Percentiles rank a stretch among this genome's conserved stretches.
Evolutionary conservation across 768 basidiomycete species (phyloP).

Genomic region (Rhizopogon roseolus): DNA sequence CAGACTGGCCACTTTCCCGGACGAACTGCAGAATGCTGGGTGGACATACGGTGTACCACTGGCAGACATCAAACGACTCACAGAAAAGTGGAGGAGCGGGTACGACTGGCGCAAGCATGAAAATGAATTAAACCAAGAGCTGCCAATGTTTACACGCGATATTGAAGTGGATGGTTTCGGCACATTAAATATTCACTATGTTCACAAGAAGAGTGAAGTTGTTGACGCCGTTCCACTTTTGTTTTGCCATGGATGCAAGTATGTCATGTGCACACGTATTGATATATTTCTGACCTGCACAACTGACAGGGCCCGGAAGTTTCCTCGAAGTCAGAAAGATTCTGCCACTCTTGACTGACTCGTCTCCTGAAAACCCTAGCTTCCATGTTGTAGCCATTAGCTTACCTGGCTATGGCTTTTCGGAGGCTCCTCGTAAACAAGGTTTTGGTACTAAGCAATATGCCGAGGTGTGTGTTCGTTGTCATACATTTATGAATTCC

Average conservation of each 20-base stretch:
- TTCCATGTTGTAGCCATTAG: constrained; percentile 58
- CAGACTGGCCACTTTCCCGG: constrained; percentile 43
- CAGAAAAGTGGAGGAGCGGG: constrained; percentile 44
- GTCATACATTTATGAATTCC: no score
- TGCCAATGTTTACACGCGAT: constrained; percentile 32
- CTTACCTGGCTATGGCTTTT: constrained; percentile 38
- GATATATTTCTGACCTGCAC: neutral
- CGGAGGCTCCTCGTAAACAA: constrained; percentile 47
- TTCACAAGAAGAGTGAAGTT: constrained; percentile 45
- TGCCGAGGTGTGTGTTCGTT: constrained; percentile 39
- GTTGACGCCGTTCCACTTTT: constrained; percentile 48
- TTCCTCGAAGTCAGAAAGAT: constrained; percentile 56
- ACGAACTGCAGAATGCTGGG: constrained; percentile 47
- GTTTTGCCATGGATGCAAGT: constrained; percentile 62
- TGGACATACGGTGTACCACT: constrained; percentile 52
- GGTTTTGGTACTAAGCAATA: constrained; percentile 48
- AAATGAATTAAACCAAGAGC: constrained; percentile 38
- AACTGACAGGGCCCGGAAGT: constrained; percentile 64
- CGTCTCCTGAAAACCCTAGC: constrained; percentile 38
- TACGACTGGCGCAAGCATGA: constrained; percentile 57
- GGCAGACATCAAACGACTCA: constrained; percentile 43
- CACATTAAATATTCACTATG: constrained; percentile 50
- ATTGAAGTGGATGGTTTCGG: constrained; percentile 45
- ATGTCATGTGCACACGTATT: neutral
- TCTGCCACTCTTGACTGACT: constrained; percentile 44